phyloP scores from a whole-genome alignment of 2,329 filamentous ascomycete genomes.

The Gremmenia infestans region DNA sequence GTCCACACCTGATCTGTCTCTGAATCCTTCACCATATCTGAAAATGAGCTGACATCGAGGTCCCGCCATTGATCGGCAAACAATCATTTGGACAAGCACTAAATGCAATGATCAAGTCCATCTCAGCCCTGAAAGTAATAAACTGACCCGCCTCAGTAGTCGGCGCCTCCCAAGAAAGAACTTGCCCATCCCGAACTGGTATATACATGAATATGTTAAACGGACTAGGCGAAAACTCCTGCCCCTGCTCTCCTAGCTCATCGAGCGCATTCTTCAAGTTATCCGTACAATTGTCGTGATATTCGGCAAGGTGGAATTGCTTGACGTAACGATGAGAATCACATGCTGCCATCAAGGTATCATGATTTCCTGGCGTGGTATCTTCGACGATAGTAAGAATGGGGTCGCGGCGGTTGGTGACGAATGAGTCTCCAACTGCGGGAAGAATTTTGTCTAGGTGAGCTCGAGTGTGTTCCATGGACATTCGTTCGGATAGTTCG shows the following conservation, averaged over 20 bases:
- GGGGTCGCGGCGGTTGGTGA: constrained; percentile 17
- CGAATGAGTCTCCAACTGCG: constrained; percentile 17
- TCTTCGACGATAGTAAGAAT: constrained; percentile 20
- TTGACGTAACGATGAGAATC: constrained; percentile 20
- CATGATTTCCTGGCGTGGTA: constrained; percentile 18
- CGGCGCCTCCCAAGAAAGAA: constrained; percentile 2
- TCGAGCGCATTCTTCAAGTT: constrained; percentile 4
- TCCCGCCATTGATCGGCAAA: too few relatives aligned
- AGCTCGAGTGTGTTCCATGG: constrained; percentile 22
- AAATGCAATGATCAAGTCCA: constrained; percentile 9
- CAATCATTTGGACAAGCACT: constrained; percentile 1
- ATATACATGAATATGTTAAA: constrained; percentile 14
- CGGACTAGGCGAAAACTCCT: constrained; percentile 5
- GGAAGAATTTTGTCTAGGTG: constrained; percentile 18
- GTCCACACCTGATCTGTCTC: too few relatives aligned
- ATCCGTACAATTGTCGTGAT: constrained; percentile 5
- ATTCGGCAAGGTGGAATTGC: not conserved
- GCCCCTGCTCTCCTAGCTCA: constrained; percentile 2
- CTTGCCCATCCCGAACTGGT: constrained; percentile 1
- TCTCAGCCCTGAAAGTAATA: constrained; percentile 7
- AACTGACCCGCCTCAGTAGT: constrained; percentile 3
- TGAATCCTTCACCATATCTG: too few relatives aligned
- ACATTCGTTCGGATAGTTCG: constrained; percentile 12
- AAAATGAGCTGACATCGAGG: too few relatives aligned
- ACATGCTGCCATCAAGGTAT: constrained; percentile 24